These are phyloP conservation scores for Chaetomiaceae sp. DNA, from an alignment of 2,329 filamentous ascomycete species.

Conservation along the genomic window DNA sequence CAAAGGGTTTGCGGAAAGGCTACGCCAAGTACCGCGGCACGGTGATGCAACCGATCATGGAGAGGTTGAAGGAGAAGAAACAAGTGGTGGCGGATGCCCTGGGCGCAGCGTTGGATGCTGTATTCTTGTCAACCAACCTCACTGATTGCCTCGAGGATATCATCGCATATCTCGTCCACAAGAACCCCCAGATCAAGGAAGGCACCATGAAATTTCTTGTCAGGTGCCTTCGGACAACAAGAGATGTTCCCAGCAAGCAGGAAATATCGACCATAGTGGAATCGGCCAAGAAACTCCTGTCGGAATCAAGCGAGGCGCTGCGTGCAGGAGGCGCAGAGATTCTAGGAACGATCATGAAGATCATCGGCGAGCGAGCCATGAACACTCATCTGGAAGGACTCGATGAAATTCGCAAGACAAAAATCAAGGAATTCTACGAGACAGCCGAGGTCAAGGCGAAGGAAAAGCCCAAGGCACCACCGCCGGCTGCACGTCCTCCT, in stretches of 20 bases:
- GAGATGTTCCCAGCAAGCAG: conserved; percentile 75
- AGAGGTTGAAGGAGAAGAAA: conserved; percentile 97
- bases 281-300: conserved; percentile 78
- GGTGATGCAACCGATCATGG: conserved; percentile 86
- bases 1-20: conserved; percentile 72
- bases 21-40: conserved; percentile 77
- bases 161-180: conserved; percentile 77
- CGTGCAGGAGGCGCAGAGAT: conserved; percentile 88
- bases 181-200: conserved; percentile 97
- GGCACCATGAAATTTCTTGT: conserved; percentile 93
- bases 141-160: conserved; percentile 91
- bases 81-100: conserved; percentile 81
- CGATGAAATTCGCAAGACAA: conserved; percentile 91
- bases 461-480: conserved; percentile 81
- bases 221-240: conserved; percentile 75
- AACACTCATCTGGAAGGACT: conserved; percentile 84
- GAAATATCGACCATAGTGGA: conserved; percentile 87
- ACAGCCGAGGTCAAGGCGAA: conserved; percentile 81
- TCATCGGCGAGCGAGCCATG: conserved; percentile 95
- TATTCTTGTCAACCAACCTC: conserved; percentile 62
- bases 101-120: conserved; percentile 73
- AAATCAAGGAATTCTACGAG: conserved; percentile 90
- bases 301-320: conserved; percentile 81
- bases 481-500: conserved; percentile 53
- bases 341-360: conserved; percentile 95